Evolutionary conservation across 1,284 basidiomycete genomes (phyloP), one percentile per base, ranked within the genome.

Genomic region (Rhodotorula sp.): DNA sequence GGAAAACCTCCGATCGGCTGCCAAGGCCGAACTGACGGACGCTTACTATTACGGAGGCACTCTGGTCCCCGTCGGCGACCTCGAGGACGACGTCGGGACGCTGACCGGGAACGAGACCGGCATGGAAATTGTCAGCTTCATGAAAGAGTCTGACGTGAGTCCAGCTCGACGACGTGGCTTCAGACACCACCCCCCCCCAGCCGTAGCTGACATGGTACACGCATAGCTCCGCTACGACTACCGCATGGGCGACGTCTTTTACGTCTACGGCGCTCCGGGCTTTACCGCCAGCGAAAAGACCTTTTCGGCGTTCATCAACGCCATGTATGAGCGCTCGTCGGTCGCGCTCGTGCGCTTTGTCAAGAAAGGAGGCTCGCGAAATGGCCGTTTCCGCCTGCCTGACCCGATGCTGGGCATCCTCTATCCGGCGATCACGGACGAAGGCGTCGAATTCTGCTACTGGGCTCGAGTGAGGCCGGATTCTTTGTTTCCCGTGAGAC

Each of bases 21-120:
- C 31, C 60, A n/a, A 34, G 21, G 47, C 48, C 8, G 29, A 39
- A 34, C 87, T 93, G 21, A 84, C 90, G 29, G 86, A 87, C 73
- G 96, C 93, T 0, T 97, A 91, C 86, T 91, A 93, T 80, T 97
- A 97, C 77, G 96, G 96, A 8, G 89, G 91, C 5, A 91, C 90
- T 4, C 93, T 93, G 81, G 89, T 89, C 2, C 92, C 93, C 3
- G 89, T 90, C 80, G 73, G 69, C 7, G 70, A 75, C 21, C 89
- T 91, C 4, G 91, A 92, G 54, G 84, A 84, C 58, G 91, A 87
- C 10, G 86, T 89, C 64, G 95, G 93, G 76, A 86, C 86, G 56
- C 86, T 85, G 67, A 83, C 93, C 46, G 83, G 85, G 6, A 91
- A 92, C 1, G 86, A 84, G 78, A 90, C 89, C 78, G 93, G 93